Percentiles rank a stretch among this genome's conserved stretches.
phyloP scores from a whole-genome alignment of 345 rosid species.

The Gossypium herbaceum region DNA sequence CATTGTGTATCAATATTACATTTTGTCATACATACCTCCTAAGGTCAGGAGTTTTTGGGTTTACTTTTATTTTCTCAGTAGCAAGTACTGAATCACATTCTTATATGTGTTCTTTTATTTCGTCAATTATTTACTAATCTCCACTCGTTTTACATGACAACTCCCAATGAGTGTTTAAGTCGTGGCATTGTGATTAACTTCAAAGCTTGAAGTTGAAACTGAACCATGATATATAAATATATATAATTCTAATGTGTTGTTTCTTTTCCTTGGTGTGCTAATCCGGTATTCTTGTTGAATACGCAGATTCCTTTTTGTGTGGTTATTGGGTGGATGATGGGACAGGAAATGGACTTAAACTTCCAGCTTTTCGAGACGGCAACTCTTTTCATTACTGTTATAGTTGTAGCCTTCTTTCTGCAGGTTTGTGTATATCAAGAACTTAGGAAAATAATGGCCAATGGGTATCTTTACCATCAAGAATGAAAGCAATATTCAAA shows the following conservation, averaged over 20 bases:
- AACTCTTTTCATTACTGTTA: slow-evolving; percentile 41
- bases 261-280: not conserved
- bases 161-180: not conserved
- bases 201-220: not conserved
- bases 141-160: not conserved
- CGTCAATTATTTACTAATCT: not conserved
- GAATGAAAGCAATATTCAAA: slow-evolving; percentile 1
- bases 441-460: not conserved
- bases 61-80: not conserved
- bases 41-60: not conserved
- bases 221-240: not conserved
- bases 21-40: not conserved
- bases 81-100: not conserved
- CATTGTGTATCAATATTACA: not conserved
- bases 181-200: not conserved
- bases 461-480: not conserved
- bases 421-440: slow-evolving; percentile 39
- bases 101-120: not conserved
- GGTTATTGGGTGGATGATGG: slow-evolving; percentile 62
- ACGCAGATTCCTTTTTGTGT: slow-evolving; percentile 51
- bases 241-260: not conserved
- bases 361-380: slow-evolving; percentile 53
- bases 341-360: slow-evolving; percentile 61
- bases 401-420: slow-evolving; percentile 55
- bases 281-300: not conserved